Evolutionary conservation across 257 asterid species (phyloP), one percentile per base, ranked within the genome.

Genomic region (Nicotiana noctiflora): DNA sequence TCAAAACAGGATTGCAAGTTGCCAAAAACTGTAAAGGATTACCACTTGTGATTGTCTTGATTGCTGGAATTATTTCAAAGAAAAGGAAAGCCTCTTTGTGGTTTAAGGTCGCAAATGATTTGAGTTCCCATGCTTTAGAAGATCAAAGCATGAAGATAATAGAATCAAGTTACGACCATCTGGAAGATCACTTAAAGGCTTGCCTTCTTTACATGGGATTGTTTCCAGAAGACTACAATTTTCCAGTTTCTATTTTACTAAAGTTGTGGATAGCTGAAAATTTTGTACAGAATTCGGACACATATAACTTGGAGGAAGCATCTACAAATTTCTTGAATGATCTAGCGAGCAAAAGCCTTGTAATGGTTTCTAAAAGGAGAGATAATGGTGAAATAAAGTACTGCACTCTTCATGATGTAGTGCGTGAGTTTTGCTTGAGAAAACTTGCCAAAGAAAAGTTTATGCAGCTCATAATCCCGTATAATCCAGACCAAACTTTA

Each of bases 291-390:
- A 0, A 32, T 2, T 3, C 1, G 8, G 11, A 31, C 10, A 18
- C 34, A 4, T 15, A 12, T 6, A 25, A 23, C 49, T 13, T 82
- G 57, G 81, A 76, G 68, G 67, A 63, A 5, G 27, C 27, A 25
- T 80, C 68, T 3, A 53, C 63, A 34, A 34, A 21, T 7, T 81
- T 29, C 18, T 82, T 82, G 53, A 75, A 76, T 15, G 76, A 81
- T 40, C 80, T 81, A 10, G 44, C 62, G 0, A 51, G n/a, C 18
- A 81, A 46, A 31, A 81, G 76, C n/a, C 62, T 81, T 11, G 74
- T 75, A 15, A 5, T 75, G 55, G 81, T 63, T 4, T 3, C 6
- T 10, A 34, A 37, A 59, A 44, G 46, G 25, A 32, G 76, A 46
- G 29, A 27, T 27, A 27, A 27, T 27, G 29, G 29, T 27, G 29